These are phyloP conservation scores for Pseudogymnoascus sp. DNA, from an alignment of 2,329 filamentous ascomycete genomes.

Conservation along the genomic window DNA sequence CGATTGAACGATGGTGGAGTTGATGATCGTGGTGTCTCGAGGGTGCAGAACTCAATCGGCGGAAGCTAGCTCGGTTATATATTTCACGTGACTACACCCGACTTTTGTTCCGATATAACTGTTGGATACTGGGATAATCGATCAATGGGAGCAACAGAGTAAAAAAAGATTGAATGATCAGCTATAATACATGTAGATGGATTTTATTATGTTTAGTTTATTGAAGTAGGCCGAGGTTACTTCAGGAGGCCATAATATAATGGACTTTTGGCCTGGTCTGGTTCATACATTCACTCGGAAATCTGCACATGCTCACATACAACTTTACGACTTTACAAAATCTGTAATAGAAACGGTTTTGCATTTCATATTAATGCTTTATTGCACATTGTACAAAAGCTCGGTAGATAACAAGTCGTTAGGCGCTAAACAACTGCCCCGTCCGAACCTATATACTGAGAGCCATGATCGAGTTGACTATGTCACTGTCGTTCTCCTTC, in stretches of 20 bases:
- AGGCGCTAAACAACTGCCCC: slow-evolving; percentile 1
- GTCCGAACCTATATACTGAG: slow-evolving; percentile 61
- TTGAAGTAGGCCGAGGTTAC: not conserved
- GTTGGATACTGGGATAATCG: not conserved
- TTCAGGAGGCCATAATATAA: not conserved
- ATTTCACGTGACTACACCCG: slow-evolving; percentile 5
- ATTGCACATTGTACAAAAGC: slow-evolving; percentile 5
- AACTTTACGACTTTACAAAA: not conserved
- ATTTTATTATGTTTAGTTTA: not conserved
- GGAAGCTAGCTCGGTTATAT: slow-evolving; percentile 8
- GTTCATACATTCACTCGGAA: slow-evolving; percentile 6
- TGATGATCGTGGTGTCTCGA: slow-evolving; percentile 36
- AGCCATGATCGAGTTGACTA: slow-evolving; percentile 99
- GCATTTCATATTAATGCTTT: slow-evolving; percentile 7
- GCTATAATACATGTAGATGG: not conserved
- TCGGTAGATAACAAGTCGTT: slow-evolving; percentile 4
- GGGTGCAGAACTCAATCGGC: slow-evolving; percentile 15
- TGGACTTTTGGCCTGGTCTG: not conserved
- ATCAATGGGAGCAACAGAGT: too few relatives aligned
- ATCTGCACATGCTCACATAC: not conserved
- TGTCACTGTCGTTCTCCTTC: slow-evolving; percentile 99
- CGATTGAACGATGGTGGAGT: slow-evolving; percentile 44
- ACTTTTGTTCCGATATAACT: slow-evolving; percentile 5
- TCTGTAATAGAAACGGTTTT: slow-evolving; percentile 3
- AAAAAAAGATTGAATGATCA: not conserved